These are phyloP conservation scores for Leucocoprinus birnbaumii DNA, from an alignment of 768 basidiomycete species.

Conservation along the genomic window DNA sequence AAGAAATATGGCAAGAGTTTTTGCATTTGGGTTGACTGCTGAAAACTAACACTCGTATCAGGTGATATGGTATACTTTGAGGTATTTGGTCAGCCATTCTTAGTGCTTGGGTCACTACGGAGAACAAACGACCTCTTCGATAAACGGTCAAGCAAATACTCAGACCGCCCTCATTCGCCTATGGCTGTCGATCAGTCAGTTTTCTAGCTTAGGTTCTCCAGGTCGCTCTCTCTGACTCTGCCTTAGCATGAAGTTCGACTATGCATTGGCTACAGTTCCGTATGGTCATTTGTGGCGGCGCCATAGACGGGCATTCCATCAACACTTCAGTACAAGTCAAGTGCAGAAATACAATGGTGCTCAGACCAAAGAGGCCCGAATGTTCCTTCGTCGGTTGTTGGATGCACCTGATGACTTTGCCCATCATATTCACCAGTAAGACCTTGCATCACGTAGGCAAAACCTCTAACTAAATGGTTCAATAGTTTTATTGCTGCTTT, in stretches of 20 bases:
- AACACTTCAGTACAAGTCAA: conserved; percentile 21
- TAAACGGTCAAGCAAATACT: conserved; percentile 15
- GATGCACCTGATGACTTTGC: conserved; percentile 21
- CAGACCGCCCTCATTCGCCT: conserved; percentile 11
- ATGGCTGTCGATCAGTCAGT: conserved; percentile 3
- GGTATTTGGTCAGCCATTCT: conserved; percentile 1
- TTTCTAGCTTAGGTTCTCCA: neutral
- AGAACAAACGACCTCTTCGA: conserved; percentile 15
- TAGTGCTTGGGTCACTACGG: conserved; percentile 11
- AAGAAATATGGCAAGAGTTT: conserved; percentile 12
- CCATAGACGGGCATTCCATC: conserved; percentile 23
- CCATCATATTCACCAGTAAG: conserved; percentile 25
- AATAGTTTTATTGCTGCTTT: conserved; percentile 4
- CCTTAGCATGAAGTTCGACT: conserved; percentile 22
- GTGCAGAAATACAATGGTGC: conserved; percentile 20
- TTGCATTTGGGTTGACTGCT: no score
- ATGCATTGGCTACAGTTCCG: conserved; percentile 20
- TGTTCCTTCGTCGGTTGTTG: conserved; percentile 19
- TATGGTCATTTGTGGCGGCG: conserved; percentile 25
- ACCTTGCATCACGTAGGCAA: neutral
- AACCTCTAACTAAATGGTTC: neutral
- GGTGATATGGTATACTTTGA: conserved; percentile 16
- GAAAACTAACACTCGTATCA: neutral
- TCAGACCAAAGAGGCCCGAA: conserved; percentile 19
- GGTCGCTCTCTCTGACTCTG: neutral